Base-by-base conservation (phyloP, 768 basidiomycete genomes). In the Coprinellus micaceus region DNA sequence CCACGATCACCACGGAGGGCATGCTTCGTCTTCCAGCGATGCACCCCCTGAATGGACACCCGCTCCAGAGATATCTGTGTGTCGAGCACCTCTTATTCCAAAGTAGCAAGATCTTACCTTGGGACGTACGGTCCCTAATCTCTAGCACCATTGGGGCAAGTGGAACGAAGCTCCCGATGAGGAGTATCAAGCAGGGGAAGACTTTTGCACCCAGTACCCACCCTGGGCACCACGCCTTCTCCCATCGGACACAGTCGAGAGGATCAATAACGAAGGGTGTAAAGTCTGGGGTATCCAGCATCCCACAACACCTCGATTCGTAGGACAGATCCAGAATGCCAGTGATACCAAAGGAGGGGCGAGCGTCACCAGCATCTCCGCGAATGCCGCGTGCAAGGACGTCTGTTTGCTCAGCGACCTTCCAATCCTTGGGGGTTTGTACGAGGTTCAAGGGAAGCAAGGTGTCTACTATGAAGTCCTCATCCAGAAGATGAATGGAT, bases 401-500 rank as follows among this genome's bases (percentile, higher is more conserved):
- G 69, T 74, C 2, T 83, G 80, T 64, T 62, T 88, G 29, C 59
- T 85, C 65, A 86, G 86, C 68, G 71, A 81, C 63, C 65, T 86
- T 5, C 87, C 86, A 0, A 72, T 88, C 45, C 62, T 83, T 36
- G 80, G 80, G 6, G 86, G 85, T 17, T 68, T 84, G 37, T 88
- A 86, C 58, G 78, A 82, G 53, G 75, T 77, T 12, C 76, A 74
- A 28, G 79, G 74, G 4, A 81, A 83, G 55, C 57, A 60, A 0
- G 87, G 86, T 21, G 77, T 84, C 0, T 88, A 89, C 66, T 89
- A 79, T 61, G 87, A 89, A 63, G 62, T 86, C 19, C 66, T 66
- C n/a, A 77, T 88, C 45, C 64, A 74, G 28, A 72, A 66, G 43
- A 86, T 85, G 85, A 72, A 80, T 26, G 82, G 84, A 4, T 68